A percentile compares a stretch with the other conserved stretches of the same genome.
These are phyloP conservation scores for Pythium grandisporangium DNA, from an alignment of 352 stramenopile genomes.

Conservation along the genomic window DNA sequence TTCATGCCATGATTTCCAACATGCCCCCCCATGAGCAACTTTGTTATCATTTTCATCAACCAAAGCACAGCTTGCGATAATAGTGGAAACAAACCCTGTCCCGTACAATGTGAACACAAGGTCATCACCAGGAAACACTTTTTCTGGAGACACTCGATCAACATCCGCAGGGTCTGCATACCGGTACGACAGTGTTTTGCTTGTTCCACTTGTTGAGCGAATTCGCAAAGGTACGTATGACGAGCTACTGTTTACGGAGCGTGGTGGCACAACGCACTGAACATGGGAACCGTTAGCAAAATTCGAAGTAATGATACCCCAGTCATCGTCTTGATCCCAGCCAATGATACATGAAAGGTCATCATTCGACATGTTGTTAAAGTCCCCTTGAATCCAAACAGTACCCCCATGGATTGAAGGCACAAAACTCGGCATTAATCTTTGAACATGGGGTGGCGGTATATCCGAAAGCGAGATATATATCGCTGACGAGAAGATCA, in stretches of 20 bases:
- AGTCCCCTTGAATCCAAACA: constrained; percentile 1
- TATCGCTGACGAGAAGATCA: background rate
- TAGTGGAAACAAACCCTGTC: background rate
- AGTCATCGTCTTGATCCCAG: constrained; percentile 13
- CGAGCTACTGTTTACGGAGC: constrained; percentile 4
- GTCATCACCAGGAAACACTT: background rate
- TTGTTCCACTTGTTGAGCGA: constrained; percentile 6
- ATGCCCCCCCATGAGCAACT: no score
- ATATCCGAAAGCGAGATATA: background rate
- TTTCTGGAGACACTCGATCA: constrained; percentile 4
- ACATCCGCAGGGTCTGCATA: constrained; percentile 16
- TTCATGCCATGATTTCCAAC: background rate
- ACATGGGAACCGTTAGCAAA: constrained; percentile 15
- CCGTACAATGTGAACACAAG: background rate
- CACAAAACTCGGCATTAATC: constrained; percentile 5
- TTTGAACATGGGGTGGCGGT: background rate
- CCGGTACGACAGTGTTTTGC: constrained; percentile 29
- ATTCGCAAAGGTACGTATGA: constrained; percentile 21
- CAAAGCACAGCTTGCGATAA: background rate
- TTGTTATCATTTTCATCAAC: constrained; percentile 1
- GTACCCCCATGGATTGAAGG: background rate
- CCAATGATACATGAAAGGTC: constrained; percentile 22
- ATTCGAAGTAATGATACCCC: constrained; percentile 2
- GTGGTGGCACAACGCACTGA: constrained; percentile 18
- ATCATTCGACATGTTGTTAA: background rate